Conservation (phyloP, 1,284 basidiomycete species). For the Ustilago loliicola region DNA sequence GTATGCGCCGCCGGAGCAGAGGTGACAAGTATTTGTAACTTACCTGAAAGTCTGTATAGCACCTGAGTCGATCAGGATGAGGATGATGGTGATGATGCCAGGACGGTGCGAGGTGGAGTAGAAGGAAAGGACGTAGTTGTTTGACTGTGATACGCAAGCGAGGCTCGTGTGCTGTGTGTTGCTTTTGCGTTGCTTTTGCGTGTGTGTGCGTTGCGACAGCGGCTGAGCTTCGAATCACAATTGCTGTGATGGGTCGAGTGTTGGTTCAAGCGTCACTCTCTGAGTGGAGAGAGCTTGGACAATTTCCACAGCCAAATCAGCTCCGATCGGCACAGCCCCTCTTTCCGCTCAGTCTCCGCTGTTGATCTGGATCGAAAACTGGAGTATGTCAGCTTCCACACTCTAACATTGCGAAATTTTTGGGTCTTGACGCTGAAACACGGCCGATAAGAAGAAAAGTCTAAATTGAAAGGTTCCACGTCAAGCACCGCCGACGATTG, state of each 20-base stretch:
- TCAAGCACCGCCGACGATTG: constrained; percentile 9
- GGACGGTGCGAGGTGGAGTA: constrained; percentile 5
- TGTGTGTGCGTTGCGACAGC: background rate
- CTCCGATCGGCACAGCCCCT: constrained; percentile 44
- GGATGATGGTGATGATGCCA: background rate
- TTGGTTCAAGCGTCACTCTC: constrained; percentile 10
- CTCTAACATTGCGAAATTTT: background rate
- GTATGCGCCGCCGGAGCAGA: background rate
- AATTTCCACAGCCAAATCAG: constrained; percentile 16
- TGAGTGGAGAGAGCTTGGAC: constrained; percentile 36
- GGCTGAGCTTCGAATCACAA: background rate
- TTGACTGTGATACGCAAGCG: constrained; percentile 3
- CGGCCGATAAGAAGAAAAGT: constrained; percentile 41
- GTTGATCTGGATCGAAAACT: constrained; percentile 1
- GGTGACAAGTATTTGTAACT: background rate
- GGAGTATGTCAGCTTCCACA: background rate
- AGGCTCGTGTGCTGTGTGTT: constrained; percentile 16
- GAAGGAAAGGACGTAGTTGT: background rate
- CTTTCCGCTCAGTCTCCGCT: background rate
- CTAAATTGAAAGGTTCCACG: constrained; percentile 32
- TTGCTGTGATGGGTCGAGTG: constrained; percentile 17
- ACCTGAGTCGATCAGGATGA: background rate
- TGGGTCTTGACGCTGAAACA: background rate
- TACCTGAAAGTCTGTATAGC: background rate
- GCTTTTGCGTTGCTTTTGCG: constrained; percentile 10